phyloP scores from a whole-genome alignment of 257 asterid genomes.

The Solanum pinnatisectum region DNA sequence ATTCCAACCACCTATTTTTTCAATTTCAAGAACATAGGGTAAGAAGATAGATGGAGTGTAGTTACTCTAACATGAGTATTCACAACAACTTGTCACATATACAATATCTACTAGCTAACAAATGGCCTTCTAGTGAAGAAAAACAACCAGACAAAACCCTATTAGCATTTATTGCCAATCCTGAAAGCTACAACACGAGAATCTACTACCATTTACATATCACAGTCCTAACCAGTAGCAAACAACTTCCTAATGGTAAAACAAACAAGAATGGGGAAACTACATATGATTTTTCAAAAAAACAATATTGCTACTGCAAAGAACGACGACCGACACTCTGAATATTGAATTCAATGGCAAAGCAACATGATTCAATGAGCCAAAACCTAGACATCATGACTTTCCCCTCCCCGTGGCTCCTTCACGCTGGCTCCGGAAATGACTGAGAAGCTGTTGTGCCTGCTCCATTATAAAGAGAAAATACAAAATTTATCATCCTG shows the following conservation, averaged over 20 bases:
- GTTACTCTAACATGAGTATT: neutral
- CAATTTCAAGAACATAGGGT: neutral
- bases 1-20: neutral
- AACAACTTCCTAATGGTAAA: neutral
- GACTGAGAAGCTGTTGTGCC: constrained; percentile 97
- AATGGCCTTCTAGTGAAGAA: neutral
- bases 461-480: constrained; percentile 20
- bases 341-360: constrained; percentile 1
- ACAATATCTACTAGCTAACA: neutral
- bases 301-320: neutral
- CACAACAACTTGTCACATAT: neutral
- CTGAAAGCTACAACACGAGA: neutral
- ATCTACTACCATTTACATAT: constrained; percentile 2
- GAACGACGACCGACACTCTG: neutral
- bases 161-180: neutral
- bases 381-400: constrained; percentile 20
- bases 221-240: neutral
- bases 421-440: constrained; percentile 88
- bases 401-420: constrained; percentile 45
- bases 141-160: neutral
- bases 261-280: neutral
- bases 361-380: neutral
- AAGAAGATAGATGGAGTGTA: neutral
- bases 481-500: neutral
- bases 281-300: neutral